Evolutionary conservation across 805 yeast species (phyloP).

Genomic region (Cyberlindnera samutprakarnensis): DNA sequence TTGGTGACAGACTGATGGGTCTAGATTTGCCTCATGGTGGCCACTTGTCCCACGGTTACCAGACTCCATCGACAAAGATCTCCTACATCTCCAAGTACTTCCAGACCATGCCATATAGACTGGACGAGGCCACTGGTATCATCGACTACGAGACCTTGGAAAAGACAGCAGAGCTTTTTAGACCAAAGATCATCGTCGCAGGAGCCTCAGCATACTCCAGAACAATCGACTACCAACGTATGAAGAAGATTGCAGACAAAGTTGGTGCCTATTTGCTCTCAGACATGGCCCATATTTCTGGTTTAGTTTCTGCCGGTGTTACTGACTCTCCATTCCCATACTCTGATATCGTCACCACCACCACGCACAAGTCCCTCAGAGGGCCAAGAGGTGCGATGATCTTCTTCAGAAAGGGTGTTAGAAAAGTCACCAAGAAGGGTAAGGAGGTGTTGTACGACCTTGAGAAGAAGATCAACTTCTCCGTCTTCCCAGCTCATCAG

Average conservation of each 20-base stretch:
- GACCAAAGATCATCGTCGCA: conserved; percentile 93
- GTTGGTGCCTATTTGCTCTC: conserved; percentile 89
- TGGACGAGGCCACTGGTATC: conserved; percentile 77
- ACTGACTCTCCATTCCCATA: conserved; percentile 88
- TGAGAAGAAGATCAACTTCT: conserved; percentile 87
- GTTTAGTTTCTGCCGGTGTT: conserved; percentile 91
- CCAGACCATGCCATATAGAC: conserved; percentile 96
- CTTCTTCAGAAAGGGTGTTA: conserved; percentile 91
- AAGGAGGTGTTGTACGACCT: conserved; percentile 80
- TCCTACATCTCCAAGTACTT: conserved; percentile 90
- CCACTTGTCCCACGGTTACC: conserved; percentile 95
- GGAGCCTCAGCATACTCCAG: conserved; percentile 97
- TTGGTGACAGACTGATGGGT: conserved; percentile 94
- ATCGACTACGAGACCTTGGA: conserved; percentile 88
- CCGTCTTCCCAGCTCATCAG: conserved; percentile 99
- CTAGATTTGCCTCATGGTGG: conserved; percentile 98
- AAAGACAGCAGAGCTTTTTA: conserved; percentile 74
- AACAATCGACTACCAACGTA: conserved; percentile 80
- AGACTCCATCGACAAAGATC: conserved; percentile 82
- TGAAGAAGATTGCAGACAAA: conserved; percentile 84
- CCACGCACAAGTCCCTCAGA: conserved; percentile 95
- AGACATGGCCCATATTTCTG: conserved; percentile 98
- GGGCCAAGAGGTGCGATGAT: conserved; percentile 99
- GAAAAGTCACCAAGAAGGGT: conserved; percentile 76
- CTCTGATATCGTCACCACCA: conserved; percentile 95